These are phyloP conservation scores for Penicillium ochrochloron DNA, from an alignment of 495 filamentous ascomycete genomes.

Conservation along the genomic window DNA sequence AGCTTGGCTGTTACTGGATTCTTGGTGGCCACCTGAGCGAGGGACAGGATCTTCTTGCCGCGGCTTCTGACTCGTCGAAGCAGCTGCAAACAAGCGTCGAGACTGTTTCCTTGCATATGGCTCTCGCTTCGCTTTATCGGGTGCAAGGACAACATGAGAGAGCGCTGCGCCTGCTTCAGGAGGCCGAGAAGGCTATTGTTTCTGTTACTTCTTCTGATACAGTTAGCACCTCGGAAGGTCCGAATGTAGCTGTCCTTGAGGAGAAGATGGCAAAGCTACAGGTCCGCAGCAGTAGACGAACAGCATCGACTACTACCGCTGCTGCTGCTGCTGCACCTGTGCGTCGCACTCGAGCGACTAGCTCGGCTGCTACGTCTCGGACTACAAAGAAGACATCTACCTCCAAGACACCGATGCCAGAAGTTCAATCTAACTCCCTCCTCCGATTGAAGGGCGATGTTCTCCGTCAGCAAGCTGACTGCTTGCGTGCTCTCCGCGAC, in stretches of 20 bases:
- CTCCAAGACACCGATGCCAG: conserved; percentile 29
- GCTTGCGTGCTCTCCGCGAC: conserved; percentile 42
- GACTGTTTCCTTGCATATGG: conserved; percentile 50
- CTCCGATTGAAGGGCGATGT: conserved; percentile 63
- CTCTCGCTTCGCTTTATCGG: conserved; percentile 47
- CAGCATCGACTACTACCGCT: conserved; percentile 25
- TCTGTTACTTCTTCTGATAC: conserved; percentile 31
- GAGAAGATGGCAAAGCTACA: conserved; percentile 47
- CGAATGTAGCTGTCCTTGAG: conserved; percentile 36
- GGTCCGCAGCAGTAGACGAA: conserved; percentile 37
- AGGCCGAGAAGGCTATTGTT: conserved; percentile 48
- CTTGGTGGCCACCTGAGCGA: conserved; percentile 65
- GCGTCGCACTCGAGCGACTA: conserved; percentile 43
- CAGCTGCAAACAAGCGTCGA: conserved; percentile 50
- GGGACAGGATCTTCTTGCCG: conserved; percentile 62
- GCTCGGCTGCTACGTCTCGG: conserved; percentile 30
- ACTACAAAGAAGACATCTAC: conserved; percentile 36
- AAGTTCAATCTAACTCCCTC: conserved; percentile 60
- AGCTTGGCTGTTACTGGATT: conserved; percentile 67
- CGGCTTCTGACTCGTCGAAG: conserved; percentile 49
- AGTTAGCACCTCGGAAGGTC: conserved; percentile 19
- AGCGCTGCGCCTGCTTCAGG: conserved; percentile 49
- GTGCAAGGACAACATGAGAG: conserved; percentile 51
- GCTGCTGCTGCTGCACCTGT: conserved; percentile 27
- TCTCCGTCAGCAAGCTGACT: conserved; percentile 65